phyloP scores from a whole-genome alignment of 768 basidiomycete genomes.

The Royoungia palumana region DNA sequence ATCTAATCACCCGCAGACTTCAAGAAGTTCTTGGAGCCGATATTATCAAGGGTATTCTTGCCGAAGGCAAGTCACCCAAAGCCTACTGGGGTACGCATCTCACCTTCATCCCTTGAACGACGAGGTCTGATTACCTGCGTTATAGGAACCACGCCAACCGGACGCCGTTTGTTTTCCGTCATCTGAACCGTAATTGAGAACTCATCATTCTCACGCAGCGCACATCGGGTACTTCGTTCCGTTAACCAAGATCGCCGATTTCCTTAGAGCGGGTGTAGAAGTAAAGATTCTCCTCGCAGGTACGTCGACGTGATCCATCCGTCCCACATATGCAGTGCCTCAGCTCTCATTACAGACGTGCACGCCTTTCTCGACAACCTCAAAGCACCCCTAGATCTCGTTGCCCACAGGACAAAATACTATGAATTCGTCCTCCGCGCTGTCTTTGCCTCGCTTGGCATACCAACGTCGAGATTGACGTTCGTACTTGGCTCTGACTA shows the following conservation, averaged over 20 bases:
- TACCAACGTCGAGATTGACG: constrained; percentile 77
- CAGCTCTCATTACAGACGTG: constrained; percentile 57
- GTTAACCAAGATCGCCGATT: constrained; percentile 93
- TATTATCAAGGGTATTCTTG: constrained; percentile 72
- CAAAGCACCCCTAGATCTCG: constrained; percentile 92
- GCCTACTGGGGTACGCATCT: constrained; percentile 82
- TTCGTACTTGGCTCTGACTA: constrained; percentile 92
- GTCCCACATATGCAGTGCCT: not conserved
- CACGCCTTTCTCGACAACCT: constrained; percentile 98
- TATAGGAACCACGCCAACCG: constrained; percentile 88
- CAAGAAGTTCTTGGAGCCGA: constrained; percentile 89
- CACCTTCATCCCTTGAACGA: not conserved
- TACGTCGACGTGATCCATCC: constrained; percentile 22
- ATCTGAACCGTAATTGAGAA: not conserved
- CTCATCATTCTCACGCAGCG: constrained; percentile 45
- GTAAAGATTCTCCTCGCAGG: constrained; percentile 83
- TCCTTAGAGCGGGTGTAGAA: constrained; percentile 88
- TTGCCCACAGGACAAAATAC: constrained; percentile 84
- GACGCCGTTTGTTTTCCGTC: constrained; percentile 68
- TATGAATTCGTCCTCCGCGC: constrained; percentile 79
- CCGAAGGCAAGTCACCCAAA: constrained; percentile 72
- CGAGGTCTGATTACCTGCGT: not conserved
- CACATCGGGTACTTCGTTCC: constrained; percentile 98
- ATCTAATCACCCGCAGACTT: constrained; percentile 80
- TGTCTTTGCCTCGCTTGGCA: constrained; percentile 85